A percentile compares a stretch with the other conserved stretches of the same genome.
These are phyloP conservation scores for Tolypocladium album DNA, from an alignment of 2,329 filamentous ascomycete genomes.

Conservation along the genomic window DNA sequence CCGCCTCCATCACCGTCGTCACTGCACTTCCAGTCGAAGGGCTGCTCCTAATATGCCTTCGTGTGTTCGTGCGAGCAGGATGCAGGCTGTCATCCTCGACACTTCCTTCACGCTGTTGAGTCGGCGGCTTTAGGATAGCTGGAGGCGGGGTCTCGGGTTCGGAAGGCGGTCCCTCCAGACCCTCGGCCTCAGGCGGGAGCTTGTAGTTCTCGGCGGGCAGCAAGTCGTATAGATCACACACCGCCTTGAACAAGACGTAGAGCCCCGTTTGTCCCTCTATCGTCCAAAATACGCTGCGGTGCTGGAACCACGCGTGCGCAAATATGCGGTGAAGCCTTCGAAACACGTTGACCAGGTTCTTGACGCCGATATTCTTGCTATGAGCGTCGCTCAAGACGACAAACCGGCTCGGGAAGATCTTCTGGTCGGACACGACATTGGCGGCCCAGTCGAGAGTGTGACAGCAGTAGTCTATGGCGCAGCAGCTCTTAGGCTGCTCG, in stretches of 20 bases:
- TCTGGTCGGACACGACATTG: slow-evolving; percentile 85
- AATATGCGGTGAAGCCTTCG: slow-evolving; percentile 91
- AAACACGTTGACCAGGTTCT: slow-evolving; percentile 91
- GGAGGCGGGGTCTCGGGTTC: slow-evolving; percentile 30
- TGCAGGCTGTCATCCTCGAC: slow-evolving; percentile 39
- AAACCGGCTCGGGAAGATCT: slow-evolving; percentile 86
- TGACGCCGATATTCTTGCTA: slow-evolving; percentile 54
- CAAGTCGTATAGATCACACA: slow-evolving; percentile 84
- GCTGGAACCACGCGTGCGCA: slow-evolving; percentile 97
- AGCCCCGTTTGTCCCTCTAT: slow-evolving; percentile 85
- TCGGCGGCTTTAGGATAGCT: slow-evolving; percentile 24
- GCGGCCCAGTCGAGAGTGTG: slow-evolving; percentile 97
- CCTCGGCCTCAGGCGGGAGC: slow-evolving; percentile 85
- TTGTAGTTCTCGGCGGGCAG: slow-evolving; percentile 94
- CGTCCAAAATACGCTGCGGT: slow-evolving; percentile 88
- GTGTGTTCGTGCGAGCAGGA: slow-evolving; percentile 57
- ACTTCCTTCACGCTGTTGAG: slow-evolving; percentile 16
- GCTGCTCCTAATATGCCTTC: slow-evolving; percentile 70
- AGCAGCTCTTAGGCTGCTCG: slow-evolving; percentile 92
- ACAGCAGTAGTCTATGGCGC: slow-evolving; percentile 97
- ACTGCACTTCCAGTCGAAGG: slow-evolving; percentile 71
- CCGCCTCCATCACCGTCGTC: slow-evolving; percentile 71
- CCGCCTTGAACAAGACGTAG: slow-evolving; percentile 94
- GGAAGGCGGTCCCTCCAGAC: slow-evolving; percentile 45
- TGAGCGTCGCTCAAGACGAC: slow-evolving; percentile 43